These are phyloP conservation scores for Fomitopsis schrenkii DNA, from an alignment of 1,284 basidiomycete species.

Conservation along the genomic window DNA sequence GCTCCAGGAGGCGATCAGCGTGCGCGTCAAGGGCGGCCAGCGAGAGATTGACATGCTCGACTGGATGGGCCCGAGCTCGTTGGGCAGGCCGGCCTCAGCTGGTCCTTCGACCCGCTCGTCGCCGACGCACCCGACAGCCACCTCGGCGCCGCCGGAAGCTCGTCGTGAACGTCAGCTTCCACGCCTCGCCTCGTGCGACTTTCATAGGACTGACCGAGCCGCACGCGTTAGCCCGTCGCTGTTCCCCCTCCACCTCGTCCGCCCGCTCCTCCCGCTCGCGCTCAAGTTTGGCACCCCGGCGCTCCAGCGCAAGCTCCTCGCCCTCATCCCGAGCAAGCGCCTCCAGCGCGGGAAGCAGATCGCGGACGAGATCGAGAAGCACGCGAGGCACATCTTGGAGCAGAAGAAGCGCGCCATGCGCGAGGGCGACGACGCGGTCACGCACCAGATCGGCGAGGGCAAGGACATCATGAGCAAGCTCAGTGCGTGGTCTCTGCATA, in stretches of 20 bases:
- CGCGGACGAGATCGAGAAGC: slow-evolving; percentile 15
- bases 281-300: slow-evolving; percentile 7
- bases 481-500: slow-evolving; percentile 13
- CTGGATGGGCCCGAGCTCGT: slow-evolving; percentile 32
- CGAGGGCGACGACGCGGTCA: slow-evolving; percentile 22
- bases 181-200: background rate
- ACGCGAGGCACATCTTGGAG: slow-evolving; percentile 13
- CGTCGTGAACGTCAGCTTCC: slow-evolving; percentile 20
- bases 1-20: slow-evolving; percentile 13
- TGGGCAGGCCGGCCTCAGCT: slow-evolving; percentile 31
- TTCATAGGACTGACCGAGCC: background rate
- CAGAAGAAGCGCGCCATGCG: slow-evolving; percentile 21
- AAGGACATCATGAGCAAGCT: slow-evolving; percentile 29
- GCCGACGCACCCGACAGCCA: slow-evolving; percentile 20
- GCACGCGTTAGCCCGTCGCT: slow-evolving; percentile 12
- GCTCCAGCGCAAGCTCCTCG: slow-evolving; percentile 12
- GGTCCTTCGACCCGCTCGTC: slow-evolving; percentile 33
- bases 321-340: slow-evolving; percentile 11
- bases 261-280: slow-evolving; percentile 12
- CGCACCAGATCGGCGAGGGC: slow-evolving; percentile 24
- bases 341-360: slow-evolving; percentile 14
- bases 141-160: slow-evolving; percentile 26
- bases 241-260: slow-evolving; percentile 4
- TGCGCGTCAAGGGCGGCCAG: slow-evolving; percentile 9
- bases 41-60: slow-evolving; percentile 32